phyloP scores from a whole-genome alignment of 495 filamentous ascomycete genomes.

The Hypoxylon lienhwacheense region DNA sequence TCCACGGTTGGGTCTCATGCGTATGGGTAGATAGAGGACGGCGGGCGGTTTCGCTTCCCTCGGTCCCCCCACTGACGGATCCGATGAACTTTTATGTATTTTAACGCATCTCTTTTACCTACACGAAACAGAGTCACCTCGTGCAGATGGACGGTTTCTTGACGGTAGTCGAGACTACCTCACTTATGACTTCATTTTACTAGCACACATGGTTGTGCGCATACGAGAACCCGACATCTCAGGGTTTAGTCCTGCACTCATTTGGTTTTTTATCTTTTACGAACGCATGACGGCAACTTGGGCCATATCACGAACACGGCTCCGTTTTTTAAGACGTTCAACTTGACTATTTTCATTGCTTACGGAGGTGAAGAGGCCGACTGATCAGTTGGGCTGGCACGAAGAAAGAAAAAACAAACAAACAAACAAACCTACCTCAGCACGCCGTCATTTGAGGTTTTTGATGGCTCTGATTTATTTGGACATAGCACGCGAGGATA shows the following conservation, averaged over 20 bases:
- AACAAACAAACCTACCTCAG: no score
- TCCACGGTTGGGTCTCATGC: not conserved
- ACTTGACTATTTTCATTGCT: constrained; percentile 26
- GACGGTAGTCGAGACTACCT: constrained; percentile 19
- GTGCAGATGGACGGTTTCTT: constrained; percentile 12
- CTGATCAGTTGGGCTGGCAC: constrained; percentile 23
- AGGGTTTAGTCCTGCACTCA: constrained; percentile 24
- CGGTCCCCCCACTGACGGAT: constrained; percentile 9
- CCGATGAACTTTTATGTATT: constrained; percentile 30
- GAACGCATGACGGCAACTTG: constrained; percentile 44
- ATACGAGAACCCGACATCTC: constrained; percentile 25
- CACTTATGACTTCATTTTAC: constrained; percentile 24
- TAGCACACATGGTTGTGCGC: constrained; percentile 21
- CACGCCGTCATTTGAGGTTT: constrained; percentile 14
- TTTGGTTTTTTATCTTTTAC: constrained; percentile 38
- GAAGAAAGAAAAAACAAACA: constrained; percentile 8
- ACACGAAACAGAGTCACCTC: constrained; percentile 9
- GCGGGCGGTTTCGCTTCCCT: not conserved
- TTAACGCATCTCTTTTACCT: constrained; percentile 27
- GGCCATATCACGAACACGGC: constrained; percentile 34
- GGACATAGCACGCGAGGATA: constrained; percentile 45
- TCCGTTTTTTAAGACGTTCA: constrained; percentile 14
- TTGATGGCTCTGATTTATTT: constrained; percentile 41
- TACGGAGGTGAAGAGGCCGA: constrained; percentile 23
- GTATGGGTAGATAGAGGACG: not conserved